Base-by-base conservation (phyloP, 2,329 filamentous ascomycete genomes). In the Pseudogymnoascus sp. region DNA sequence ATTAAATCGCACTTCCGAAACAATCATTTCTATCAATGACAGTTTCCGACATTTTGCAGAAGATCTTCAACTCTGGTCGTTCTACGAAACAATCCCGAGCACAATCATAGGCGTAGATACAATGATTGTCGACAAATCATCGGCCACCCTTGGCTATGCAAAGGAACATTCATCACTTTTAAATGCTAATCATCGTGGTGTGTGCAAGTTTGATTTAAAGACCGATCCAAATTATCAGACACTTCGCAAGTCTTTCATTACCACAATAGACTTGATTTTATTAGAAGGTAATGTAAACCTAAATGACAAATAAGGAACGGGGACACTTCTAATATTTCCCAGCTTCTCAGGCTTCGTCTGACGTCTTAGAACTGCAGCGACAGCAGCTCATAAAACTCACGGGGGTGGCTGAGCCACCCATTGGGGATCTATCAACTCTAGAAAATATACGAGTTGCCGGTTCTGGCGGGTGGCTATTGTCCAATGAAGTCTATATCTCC, bases 61-160 rank as follows among this genome's bases (percentile, higher is more conserved):
- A 2, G 69, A 71, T 25, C 55, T 77, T 0, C 60, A 72, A 0
- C 70, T 77, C 1, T 71, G 68, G 55, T 76, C 75, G 0, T 76
- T 76, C 59, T 76, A 74, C 55, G 74, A 76, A 61, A 75, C 72
- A 3, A 52, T 69, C 1, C 60, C 64, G 0, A 74, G 68, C 2
- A 68, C 62, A 14, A 21, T 68, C 2, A 58, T 41, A n/a, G 3
- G 18, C 5, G 59, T 58, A 7, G 60, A 63, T 23, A 49, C 45
- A 14, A 49, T 69, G 35, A 64, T 72, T 28, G 65, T 75, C 8
- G 69, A 70, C 3, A 71, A 69, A 45, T 65, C 70, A 14, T 70
- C 71, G 1, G 68, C 71, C 1, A 63, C 71, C 1, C 60, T 74
- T 16, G 72, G 71, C 2, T 73, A 72, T 62, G 66, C 64, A 0